Evolutionary conservation across 169 alveolate species (phyloP).

Genomic region (Eimeria praecox): DNA sequence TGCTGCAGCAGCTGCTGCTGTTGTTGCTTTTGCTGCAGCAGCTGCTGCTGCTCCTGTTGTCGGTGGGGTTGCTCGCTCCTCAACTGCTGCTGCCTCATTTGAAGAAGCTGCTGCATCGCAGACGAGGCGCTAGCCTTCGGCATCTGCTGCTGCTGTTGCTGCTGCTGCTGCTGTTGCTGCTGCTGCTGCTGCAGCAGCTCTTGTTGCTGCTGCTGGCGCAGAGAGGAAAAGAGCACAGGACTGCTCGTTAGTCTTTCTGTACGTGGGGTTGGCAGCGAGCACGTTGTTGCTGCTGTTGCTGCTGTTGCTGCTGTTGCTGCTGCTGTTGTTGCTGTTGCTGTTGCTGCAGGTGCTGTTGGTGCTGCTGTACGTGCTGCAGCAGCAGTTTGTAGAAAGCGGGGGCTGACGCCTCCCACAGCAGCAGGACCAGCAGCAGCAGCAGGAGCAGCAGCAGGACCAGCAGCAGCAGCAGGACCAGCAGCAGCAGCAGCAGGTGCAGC

Average conservation of each 20-base stretch:
- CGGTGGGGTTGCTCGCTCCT: background rate
- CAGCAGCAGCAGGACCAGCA: background rate
- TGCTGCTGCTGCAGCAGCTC: background rate
- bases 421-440: background rate
- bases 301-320: constrained; percentile 9
- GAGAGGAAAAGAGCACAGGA: background rate
- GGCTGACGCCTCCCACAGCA: background rate
- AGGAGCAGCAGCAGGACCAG: constrained; percentile 12
- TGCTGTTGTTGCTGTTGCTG: constrained; percentile 27
- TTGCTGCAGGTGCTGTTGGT: background rate
- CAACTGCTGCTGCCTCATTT: background rate
- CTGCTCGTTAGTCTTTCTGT: background rate
- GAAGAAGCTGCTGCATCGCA: constrained; percentile 41
- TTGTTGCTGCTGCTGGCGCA: constrained; percentile 42
- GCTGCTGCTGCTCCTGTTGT: constrained; percentile 38
- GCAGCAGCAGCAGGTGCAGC: constrained; percentile 6
- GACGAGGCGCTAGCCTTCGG: background rate
- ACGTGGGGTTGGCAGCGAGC: background rate
- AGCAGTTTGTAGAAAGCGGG: background rate
- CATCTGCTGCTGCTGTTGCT: background rate
- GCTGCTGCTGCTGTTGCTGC: background rate
- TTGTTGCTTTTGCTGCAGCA: constrained; percentile 3
- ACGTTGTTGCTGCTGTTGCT: constrained; percentile 3
- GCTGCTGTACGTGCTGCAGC: constrained; percentile 23
- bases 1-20: background rate